Base-by-base conservation (phyloP, 805 yeast species). In the Schwanniomyces occidentalis region DNA sequence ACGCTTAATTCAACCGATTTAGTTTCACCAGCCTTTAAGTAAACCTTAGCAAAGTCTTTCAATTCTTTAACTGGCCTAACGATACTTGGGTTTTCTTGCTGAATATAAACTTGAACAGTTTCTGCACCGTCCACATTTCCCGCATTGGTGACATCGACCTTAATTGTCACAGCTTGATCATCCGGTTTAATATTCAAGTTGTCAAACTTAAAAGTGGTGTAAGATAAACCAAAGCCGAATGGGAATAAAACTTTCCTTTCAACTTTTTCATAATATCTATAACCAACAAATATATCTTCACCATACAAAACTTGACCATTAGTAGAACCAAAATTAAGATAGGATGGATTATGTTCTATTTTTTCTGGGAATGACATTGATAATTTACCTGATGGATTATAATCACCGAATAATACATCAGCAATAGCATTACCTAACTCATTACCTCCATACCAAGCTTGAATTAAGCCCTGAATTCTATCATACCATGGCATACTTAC, bases 251-350 rank as follows among this genome's bases (percentile, higher is more conserved):
- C 78, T 17, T 65, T 64, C 26, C 54, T 58, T 42, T 71, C 65
- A 23, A 61, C 51, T 54, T 73, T 73, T 48, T 80, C 85, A 54
- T 76, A 81, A 60, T 59, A 76, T 40, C 78, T 63, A 62, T 80
- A 79, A 14, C 85, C 86, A 34, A 80, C 75, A 52, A 66, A 80
- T 29, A 80, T 73, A 49, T 79, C 84, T 53, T 81, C 87, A 39
- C 85, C 84, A 46, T 80, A 81, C 36, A 73, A 48, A 20, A 71
- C 76, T 34, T 71, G 58, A 27, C 84, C 83, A 48, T 67, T 66
- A 48, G 71, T 72, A 7, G 79, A 61, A 19, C 61, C 59, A 60
- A 61, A 76, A 56, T 70, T 76, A 48, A 76, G 55, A 54, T 52
- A 78, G 0, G 82, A 69, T 8, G 85, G 84, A 42, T 73, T 76